These are phyloP conservation scores for Sporothrix variecibatus DNA, from an alignment of 2,329 filamentous ascomycete genomes.

Conservation along the genomic window DNA sequence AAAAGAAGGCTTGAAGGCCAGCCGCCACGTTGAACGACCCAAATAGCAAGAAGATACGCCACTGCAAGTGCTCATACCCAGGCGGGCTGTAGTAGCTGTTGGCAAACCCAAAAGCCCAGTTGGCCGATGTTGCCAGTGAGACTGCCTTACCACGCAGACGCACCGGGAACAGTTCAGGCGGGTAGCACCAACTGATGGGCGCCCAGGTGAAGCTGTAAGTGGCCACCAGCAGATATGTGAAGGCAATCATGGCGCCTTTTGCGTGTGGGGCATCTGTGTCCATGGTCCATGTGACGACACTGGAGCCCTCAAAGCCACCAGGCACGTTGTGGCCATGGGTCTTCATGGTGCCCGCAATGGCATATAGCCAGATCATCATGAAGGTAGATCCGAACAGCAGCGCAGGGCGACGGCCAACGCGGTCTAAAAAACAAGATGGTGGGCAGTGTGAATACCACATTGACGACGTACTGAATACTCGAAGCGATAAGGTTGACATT, in stretches of 20 bases:
- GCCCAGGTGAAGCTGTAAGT: constrained; percentile 49
- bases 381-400: constrained; percentile 64
- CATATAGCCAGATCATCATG: constrained; percentile 52
- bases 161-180: constrained; percentile 50
- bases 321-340: constrained; percentile 40
- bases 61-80: not conserved
- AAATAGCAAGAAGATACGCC: not conserved
- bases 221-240: constrained; percentile 65
- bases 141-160: constrained; percentile 43
- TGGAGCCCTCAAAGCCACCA: constrained; percentile 37
- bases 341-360: not conserved
- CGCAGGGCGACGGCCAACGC: constrained; percentile 70
- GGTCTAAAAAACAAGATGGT: constrained; percentile 74
- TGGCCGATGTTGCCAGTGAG: constrained; percentile 40
- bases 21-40: not conserved
- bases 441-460: constrained; percentile 76
- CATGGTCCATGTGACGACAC: constrained; percentile 48
- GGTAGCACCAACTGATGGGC: constrained; percentile 49
- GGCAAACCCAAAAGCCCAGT: constrained; percentile 40
- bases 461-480: constrained; percentile 76
- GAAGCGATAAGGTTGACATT: constrained; percentile 62
- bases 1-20: not conserved
- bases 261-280: constrained; percentile 50
- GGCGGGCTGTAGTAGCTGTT: not conserved
- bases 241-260: constrained; percentile 60